Evolutionary conservation across 176 grass and related monocot species (phyloP).

Genomic region (Phoenix roebelenii): DNA sequence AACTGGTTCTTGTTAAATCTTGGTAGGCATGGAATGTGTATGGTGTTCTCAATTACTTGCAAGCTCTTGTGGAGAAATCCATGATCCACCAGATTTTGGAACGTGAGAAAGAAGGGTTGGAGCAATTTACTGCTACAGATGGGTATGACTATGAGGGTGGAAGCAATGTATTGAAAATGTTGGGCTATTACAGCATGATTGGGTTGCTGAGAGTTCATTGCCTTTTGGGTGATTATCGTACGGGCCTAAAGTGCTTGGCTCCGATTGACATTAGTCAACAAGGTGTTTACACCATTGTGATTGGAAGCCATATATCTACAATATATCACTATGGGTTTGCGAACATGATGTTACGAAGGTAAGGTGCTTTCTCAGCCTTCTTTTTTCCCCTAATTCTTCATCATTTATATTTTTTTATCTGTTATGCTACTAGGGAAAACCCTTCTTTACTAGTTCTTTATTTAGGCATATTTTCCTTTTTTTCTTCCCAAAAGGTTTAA

Average conservation of each 20-base stretch:
- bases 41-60: conserved; percentile 91
- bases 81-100: conserved; percentile 78
- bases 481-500: no score
- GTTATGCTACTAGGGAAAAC: no score
- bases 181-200: conserved; percentile 99
- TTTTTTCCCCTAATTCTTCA: no score
- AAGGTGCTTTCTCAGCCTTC: not conserved
- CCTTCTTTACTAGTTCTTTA: no score
- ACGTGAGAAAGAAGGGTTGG: conserved; percentile 87
- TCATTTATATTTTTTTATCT: no score
- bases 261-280: conserved; percentile 91
- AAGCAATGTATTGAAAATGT: conserved; percentile 94
- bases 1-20: not conserved
- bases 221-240: conserved; percentile 91
- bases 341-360: conserved; percentile 92
- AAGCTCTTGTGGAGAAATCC: conserved; percentile 97
- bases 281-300: conserved; percentile 91
- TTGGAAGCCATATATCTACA: conserved; percentile 89
- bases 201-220: conserved; percentile 95
- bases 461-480: no score
- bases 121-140: conserved; percentile 75
- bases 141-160: conserved; percentile 92
- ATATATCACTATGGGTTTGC: conserved; percentile 98
- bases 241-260: conserved; percentile 77
- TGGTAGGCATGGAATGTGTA: conserved; percentile 89